Base-by-base conservation (phyloP, 1,284 basidiomycete genomes). In the Puccinia polysora region DNA sequence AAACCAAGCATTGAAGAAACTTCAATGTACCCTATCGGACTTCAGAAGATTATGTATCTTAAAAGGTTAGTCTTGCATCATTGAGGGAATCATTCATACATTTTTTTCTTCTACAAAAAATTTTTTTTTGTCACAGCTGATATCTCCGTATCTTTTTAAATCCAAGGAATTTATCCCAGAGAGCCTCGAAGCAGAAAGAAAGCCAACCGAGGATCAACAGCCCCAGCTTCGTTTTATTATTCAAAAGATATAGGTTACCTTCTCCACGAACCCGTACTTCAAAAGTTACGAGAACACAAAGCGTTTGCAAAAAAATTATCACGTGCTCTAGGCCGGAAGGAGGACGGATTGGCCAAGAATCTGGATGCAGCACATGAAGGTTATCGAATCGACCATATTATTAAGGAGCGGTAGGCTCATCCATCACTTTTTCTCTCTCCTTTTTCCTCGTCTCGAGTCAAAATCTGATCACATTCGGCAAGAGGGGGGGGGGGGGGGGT, bases 121-220 rank as follows among this genome's bases (percentile, higher is more conserved):
- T 59, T 71, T 43, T 73, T 67, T 25, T 63, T 74, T 40, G 36
- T 62, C 1, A 28, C 43, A 73, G 15, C 60, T 25, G n/a, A 49
- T 25, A 45, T 45, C n/a, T 50, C 56, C 74, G 40, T 1, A 32
- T 32, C 32, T 36, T 10, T 8, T n/a, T n/a, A n/a, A n/a, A n/a
- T n/a, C n/a, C n/a, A n/a, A 95, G 92, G 96, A 32, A 97, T 99
- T 79, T 97, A 95, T 81, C 96, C 96, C 75, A 89, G 95, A 64
- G 95, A 98, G 80, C 96, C 96, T 20, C 86, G 88, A 63, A 89
- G 87, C 82, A 86, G 87, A 79, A 98, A 97, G 81, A 88, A 88
- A 76, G 96, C 95, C 68, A 98, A 98, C 83, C 97, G 97, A 81
- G 96, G 96, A 3, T 95, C 91, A 4, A 92, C 93, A 47, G 94